Percentiles rank a stretch among this genome's conserved stretches.
Conservation (phyloP, 2,329 filamentous ascomycete species). For the Trichoderma polysporum region DNA sequence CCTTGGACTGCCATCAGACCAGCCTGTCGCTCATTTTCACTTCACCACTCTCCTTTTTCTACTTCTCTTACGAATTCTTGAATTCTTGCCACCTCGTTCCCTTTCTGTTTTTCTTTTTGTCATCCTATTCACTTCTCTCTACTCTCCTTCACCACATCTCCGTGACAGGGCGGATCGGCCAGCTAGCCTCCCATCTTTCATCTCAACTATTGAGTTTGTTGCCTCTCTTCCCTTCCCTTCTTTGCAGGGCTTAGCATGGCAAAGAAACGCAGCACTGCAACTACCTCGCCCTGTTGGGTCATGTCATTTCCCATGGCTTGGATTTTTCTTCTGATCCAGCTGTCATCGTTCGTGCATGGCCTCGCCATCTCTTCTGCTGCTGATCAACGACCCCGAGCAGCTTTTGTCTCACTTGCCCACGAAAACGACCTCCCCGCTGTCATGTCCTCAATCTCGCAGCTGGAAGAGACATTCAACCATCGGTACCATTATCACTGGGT, state of each 20-base stretch:
- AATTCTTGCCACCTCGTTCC: not conserved
- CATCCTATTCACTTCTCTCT: slow-evolving; percentile 1
- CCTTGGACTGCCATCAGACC: slow-evolving; percentile 18
- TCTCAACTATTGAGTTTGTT: not conserved
- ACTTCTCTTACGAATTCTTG: slow-evolving; percentile 20
- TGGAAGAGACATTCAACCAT: slow-evolving; percentile 62
- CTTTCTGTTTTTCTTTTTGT: not conserved
- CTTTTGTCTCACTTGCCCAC: slow-evolving; percentile 34
- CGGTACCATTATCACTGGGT: slow-evolving; percentile 87
- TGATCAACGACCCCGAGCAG: slow-evolving; percentile 33
- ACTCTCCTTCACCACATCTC: not conserved
- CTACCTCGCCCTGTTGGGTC: not conserved
- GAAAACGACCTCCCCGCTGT: slow-evolving; percentile 34
- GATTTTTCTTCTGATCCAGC: slow-evolving; percentile 26
- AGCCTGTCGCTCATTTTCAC: slow-evolving; percentile 12
- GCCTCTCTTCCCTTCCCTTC: not conserved
- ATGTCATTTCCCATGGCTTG: slow-evolving; percentile 21
- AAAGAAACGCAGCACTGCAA: not conserved
- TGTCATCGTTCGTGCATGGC: slow-evolving; percentile 24
- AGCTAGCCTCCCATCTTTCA: not conserved
- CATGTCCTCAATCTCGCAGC: slow-evolving; percentile 54
- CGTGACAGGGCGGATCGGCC: not conserved
- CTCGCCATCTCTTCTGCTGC: slow-evolving; percentile 21
- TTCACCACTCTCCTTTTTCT: slow-evolving; percentile 5
- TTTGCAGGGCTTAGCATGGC: slow-evolving; percentile 24